Evolutionary conservation across 139 green algal genomes (phyloP), one percentile per base, ranked within the genome.

Genomic region (Micromonas commoda): DNA sequence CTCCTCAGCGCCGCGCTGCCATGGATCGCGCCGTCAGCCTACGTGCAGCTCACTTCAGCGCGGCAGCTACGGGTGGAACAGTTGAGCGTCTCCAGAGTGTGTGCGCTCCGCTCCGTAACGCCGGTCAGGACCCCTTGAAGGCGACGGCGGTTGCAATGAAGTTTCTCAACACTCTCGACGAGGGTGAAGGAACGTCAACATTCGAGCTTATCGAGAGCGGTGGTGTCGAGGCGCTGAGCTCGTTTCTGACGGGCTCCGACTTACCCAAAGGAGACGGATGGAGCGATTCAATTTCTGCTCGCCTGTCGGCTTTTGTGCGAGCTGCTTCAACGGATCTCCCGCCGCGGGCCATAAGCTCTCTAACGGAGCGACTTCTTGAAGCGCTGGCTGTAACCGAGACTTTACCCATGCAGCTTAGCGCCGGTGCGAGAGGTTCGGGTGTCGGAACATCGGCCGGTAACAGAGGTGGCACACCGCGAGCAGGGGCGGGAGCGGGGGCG

Each of bases 171-270:
- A 23, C 34, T 9, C 67, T 75, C 5, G 24, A 75, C 67, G 32
- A 60, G 6, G 32, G 33, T 65, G 67, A 54, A 20, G 32, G 31
- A 6, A 20, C 97, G n/a, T 93, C 87, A 21, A 93, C 92, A 13
- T 98, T 97, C 86, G 94, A 98, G 89, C 88, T 98, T 75, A 67
- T 97, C 2, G 89, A 78, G 80, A 94, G 89, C 66, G 92, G 92
- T 0, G 83, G 81, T 26, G 84, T 95, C 28, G 66, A 67, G n/a
- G 68, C 84, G 28, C 84, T 98, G 28, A 69, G 82, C 21, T 60
- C 39, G 29, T 94, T 91, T 86, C 82, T 98, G 70, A 80, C 77
- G 20, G 83, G 82, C 45, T 52, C 37, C 4, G 71, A 57, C 45
- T 16, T 57, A 23, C 45, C 45, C 45, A 16, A 57, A 16, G 45